Evolutionary conservation across 768 basidiomycete species (phyloP).

Genomic region (Cystofilobasidium macerans): DNA sequence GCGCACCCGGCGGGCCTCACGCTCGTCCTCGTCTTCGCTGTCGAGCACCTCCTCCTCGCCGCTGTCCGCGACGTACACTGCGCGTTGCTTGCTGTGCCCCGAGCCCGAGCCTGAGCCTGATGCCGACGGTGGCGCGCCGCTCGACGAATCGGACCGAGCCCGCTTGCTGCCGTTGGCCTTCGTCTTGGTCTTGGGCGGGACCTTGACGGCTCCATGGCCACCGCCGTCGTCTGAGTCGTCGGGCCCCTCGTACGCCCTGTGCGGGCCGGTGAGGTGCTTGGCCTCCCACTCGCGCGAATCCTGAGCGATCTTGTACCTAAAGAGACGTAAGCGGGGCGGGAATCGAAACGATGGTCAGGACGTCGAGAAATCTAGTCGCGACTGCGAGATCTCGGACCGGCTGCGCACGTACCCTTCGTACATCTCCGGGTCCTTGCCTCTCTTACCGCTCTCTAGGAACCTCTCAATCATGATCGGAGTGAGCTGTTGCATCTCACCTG

Average conservation of each 20-base stretch:
- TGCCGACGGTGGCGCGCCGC: neutral
- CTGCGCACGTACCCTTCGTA: neutral
- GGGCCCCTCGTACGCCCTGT: neutral
- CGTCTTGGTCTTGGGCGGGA: neutral
- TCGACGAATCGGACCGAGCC: neutral
- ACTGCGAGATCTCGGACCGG: too few species aligned
- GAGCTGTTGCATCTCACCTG: neutral
- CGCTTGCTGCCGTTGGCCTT: neutral
- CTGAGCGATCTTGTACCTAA: neutral
- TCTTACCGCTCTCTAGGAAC: neutral
- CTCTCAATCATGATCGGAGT: neutral
- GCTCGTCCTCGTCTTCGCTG: neutral
- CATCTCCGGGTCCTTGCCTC: neutral
- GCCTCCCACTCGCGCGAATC: conserved; percentile 1
- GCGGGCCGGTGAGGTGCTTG: neutral
- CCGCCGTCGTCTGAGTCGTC: neutral
- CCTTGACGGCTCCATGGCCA: neutral
- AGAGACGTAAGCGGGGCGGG: neutral
- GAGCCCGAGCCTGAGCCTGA: neutral
- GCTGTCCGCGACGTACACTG: neutral
- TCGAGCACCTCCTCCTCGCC: neutral
- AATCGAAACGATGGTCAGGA: neutral
- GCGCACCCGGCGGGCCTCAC: neutral
- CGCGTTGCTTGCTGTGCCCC: neutral
- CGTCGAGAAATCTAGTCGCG: too few species aligned